These are phyloP conservation scores for Neurospora sp. DNA, from an alignment of 495 filamentous ascomycete genomes.

Conservation along the genomic window DNA sequence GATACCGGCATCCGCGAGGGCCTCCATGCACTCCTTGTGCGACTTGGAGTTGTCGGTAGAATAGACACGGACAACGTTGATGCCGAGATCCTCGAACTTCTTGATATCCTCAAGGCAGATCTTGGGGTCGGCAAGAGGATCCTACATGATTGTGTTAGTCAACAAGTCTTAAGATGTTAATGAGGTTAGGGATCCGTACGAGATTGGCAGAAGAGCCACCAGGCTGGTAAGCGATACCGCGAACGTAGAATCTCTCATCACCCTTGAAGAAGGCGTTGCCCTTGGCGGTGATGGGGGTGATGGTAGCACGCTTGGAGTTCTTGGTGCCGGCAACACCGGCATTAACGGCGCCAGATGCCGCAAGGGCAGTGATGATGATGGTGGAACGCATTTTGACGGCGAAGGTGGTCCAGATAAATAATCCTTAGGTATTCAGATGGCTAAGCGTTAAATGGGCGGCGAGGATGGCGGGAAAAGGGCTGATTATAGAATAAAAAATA, in stretches of 20 bases:
- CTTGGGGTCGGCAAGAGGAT: conserved; percentile 67
- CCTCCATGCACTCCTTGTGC: conserved; percentile 79
- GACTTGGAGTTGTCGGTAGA: conserved; percentile 80
- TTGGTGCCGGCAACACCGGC: conserved; percentile 42
- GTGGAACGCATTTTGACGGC: conserved; percentile 45
- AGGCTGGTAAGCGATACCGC: conserved; percentile 93
- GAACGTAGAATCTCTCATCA: conserved; percentile 78
- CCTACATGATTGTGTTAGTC: conserved; percentile 27
- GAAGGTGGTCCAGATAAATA: not conserved
- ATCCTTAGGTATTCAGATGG: not conserved
- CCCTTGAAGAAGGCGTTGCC: conserved; percentile 77
- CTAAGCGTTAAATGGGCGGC: not conserved
- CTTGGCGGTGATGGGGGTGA: conserved; percentile 32
- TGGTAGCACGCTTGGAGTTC: conserved; percentile 42
- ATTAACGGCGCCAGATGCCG: conserved; percentile 43
- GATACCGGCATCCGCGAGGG: conserved; percentile 75
- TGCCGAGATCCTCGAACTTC: conserved; percentile 72
- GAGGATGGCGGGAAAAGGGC: not conserved
- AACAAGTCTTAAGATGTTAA: not conserved
- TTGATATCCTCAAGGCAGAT: conserved; percentile 77
- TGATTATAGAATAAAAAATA: not conserved
- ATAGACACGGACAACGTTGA: conserved; percentile 93
- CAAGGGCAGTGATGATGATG: conserved; percentile 38
- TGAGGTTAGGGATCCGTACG: conserved; percentile 12
- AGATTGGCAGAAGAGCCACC: conserved; percentile 57